A percentile compares a stretch with the other conserved stretches of the same genome.
Evolutionary conservation across 1,284 basidiomycete species (phyloP).

Genomic region (Tremellales sp.): DNA sequence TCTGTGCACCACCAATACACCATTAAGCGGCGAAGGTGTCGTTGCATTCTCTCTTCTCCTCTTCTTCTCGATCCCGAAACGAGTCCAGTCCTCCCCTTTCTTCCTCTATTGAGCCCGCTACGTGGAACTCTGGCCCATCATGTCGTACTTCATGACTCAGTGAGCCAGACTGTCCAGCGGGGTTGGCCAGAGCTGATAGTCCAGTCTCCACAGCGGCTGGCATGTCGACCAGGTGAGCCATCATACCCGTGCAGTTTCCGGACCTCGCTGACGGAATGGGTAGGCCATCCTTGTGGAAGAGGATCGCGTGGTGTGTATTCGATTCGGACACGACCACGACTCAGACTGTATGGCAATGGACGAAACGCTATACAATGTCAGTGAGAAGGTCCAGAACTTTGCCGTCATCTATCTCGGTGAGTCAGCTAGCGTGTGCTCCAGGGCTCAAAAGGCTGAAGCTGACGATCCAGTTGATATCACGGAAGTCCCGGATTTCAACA

Average conservation of each 20-base stretch:
- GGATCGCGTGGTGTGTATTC: constrained; percentile 88
- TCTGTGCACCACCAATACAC: too few species aligned
- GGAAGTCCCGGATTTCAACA: constrained; percentile 98
- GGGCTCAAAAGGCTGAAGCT: background rate
- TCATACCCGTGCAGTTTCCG: background rate
- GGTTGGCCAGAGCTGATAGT: background rate
- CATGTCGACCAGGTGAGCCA: constrained; percentile 69
- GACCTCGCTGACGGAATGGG: background rate
- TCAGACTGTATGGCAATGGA: constrained; percentile 98
- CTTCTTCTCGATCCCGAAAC: too few species aligned
- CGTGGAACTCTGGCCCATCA: constrained; percentile 6
- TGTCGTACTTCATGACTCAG: constrained; percentile 53
- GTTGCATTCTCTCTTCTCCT: too few species aligned
- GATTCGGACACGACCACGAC: constrained; percentile 96
- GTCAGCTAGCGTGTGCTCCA: constrained; percentile 7
- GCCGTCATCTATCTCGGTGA: constrained; percentile 81
- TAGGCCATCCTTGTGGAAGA: constrained; percentile 96
- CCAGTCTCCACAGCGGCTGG: constrained; percentile 81
- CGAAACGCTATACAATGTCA: constrained; percentile 87
- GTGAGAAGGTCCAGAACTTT: constrained; percentile 97
- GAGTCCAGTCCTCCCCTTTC: background rate
- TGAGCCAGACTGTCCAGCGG: constrained; percentile 18
- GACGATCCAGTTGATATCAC: constrained; percentile 72
- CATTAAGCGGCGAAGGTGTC: too few species aligned
- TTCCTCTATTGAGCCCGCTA: background rate